phyloP scores from a whole-genome alignment of 2,329 filamentous ascomycete genomes.

The Acarospora socialis region DNA sequence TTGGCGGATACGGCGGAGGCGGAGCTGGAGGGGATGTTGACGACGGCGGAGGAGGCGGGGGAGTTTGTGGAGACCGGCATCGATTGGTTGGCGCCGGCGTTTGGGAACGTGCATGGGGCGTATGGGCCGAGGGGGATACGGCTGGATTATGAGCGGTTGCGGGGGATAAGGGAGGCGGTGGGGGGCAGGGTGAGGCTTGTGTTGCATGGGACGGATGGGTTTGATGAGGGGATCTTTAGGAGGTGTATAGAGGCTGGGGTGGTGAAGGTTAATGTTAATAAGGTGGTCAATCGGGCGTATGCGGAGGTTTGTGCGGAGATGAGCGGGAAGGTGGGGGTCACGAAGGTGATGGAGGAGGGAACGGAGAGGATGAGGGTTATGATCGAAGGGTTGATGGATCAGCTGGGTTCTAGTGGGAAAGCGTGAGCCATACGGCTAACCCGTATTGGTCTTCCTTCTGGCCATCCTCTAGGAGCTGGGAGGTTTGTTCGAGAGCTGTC shows the following conservation, averaged over 20 bases:
- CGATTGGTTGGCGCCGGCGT: constrained; percentile 59
- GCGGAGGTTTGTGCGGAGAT: no score
- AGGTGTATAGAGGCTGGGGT: constrained; percentile 42
- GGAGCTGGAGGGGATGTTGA: constrained; percentile 48
- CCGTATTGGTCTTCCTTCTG: no score
- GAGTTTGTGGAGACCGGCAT: constrained; percentile 59
- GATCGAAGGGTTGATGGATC: constrained; percentile 43
- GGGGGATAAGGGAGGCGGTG: constrained; percentile 35
- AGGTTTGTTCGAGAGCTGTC: no score
- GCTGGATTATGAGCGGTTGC: constrained; percentile 44
- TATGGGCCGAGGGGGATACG: constrained; percentile 52
- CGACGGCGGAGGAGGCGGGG: constrained; percentile 53
- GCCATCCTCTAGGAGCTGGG: no score
- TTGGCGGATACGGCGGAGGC: constrained; percentile 51
- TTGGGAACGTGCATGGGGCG: constrained; percentile 63
- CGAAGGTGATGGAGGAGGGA: constrained; percentile 39
- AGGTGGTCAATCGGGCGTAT: constrained; percentile 41
- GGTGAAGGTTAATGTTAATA: constrained; percentile 45
- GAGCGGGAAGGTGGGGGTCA: constrained; percentile 39
- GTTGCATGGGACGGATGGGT: constrained; percentile 45
- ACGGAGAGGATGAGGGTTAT: constrained; percentile 41
- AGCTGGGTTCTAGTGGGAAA: constrained; percentile 28
- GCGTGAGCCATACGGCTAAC: constrained; percentile 12
- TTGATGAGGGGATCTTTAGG: constrained; percentile 39
- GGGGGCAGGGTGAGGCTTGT: constrained; percentile 37